phyloP scores from a whole-genome alignment of 2,329 filamentous ascomycete genomes.

The Paramyrothecium sp. region DNA sequence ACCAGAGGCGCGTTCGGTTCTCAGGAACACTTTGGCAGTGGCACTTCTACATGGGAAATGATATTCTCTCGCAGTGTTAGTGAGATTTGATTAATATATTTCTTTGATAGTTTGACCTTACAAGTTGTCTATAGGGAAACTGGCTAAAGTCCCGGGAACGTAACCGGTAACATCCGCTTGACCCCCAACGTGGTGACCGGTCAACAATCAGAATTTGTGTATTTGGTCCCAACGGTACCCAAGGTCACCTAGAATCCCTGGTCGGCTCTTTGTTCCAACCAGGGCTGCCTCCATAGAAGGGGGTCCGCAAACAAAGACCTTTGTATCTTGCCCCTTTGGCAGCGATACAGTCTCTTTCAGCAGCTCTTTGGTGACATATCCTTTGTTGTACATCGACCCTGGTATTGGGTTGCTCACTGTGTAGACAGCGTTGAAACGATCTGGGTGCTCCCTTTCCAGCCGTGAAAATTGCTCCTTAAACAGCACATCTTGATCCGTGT shows the following conservation, averaged over 20 bases:
- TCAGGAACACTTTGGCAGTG: no score
- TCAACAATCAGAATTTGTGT: conserved; percentile 47
- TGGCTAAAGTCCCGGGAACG: no score
- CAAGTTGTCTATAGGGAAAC: no score
- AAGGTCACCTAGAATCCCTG: conserved; percentile 54
- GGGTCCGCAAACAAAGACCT: conserved; percentile 70
- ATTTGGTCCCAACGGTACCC: conserved; percentile 59
- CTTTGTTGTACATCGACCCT: conserved; percentile 44
- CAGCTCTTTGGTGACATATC: conserved; percentile 56
- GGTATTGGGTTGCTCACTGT: conserved; percentile 49
- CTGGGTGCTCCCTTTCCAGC: conserved; percentile 50
- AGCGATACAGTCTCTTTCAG: conserved; percentile 45
- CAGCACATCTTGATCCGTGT: conserved; percentile 59
- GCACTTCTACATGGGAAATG: no score
- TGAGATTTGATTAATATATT: no score
- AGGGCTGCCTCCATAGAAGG: conserved; percentile 63
- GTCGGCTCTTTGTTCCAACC: conserved; percentile 40
- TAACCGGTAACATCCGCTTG: no score
- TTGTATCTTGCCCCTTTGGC: conserved; percentile 35
- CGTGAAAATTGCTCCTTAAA: conserved; percentile 55
- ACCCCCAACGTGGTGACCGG: no score
- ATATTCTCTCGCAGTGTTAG: no score
- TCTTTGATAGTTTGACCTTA: no score
- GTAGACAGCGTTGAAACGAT: conserved; percentile 56
- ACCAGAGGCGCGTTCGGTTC: no score